phyloP scores from a whole-genome alignment of 805 yeast species.

The Spathaspora gorwiae region DNA sequence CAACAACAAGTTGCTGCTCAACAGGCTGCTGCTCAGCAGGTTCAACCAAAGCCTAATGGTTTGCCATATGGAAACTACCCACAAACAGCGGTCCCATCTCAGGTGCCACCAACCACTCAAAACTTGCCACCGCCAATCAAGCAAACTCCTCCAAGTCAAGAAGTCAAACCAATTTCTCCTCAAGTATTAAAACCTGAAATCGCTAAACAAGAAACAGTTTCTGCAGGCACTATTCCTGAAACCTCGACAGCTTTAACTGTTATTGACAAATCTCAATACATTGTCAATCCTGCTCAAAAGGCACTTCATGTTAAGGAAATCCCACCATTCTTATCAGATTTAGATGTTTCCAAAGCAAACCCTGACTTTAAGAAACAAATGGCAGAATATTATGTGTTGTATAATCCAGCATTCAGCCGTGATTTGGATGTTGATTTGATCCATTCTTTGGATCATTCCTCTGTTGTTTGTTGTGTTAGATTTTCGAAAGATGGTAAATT shows the following conservation, averaged over 20 bases:
- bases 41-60: slow-evolving; percentile 15
- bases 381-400: slow-evolving; percentile 80
- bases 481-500: slow-evolving; percentile 88
- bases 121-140: slow-evolving; percentile 13
- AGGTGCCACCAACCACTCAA: not conserved
- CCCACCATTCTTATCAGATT: slow-evolving; percentile 75
- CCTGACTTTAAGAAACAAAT: slow-evolving; percentile 77
- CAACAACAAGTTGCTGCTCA: slow-evolving; percentile 5
- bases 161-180: slow-evolving; percentile 10
- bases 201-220: slow-evolving; percentile 1
- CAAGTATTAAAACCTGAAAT: slow-evolving; percentile 6
- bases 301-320: slow-evolving; percentile 64
- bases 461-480: slow-evolving; percentile 95
- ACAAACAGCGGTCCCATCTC: slow-evolving; percentile 8
- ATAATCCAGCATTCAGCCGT: slow-evolving; percentile 72
- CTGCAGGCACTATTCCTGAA: slow-evolving; percentile 13
- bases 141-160: slow-evolving; percentile 16
- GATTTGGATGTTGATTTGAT: slow-evolving; percentile 80
- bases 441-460: slow-evolving; percentile 85
- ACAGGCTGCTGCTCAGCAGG: slow-evolving; percentile 4
- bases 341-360: slow-evolving; percentile 73
- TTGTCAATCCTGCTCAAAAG: slow-evolving; percentile 41
- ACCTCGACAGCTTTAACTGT: slow-evolving; percentile 31
- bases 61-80: slow-evolving; percentile 11
- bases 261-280: slow-evolving; percentile 37